Conservation (phyloP, 2,329 filamentous ascomycete species). For the Zopfia rhizophila region DNA sequence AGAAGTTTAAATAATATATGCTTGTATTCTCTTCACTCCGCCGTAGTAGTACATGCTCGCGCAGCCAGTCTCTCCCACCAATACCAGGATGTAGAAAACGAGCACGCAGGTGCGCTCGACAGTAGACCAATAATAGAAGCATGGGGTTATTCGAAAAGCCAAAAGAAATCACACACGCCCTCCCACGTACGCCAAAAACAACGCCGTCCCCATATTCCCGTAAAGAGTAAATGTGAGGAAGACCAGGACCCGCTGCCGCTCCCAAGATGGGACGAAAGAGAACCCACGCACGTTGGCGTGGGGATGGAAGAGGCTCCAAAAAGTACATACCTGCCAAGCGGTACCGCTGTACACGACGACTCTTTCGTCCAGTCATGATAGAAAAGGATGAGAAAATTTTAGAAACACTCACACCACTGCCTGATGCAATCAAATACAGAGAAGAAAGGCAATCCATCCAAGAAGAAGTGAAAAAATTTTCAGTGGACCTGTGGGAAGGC, state of each 20-base stretch:
- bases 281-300: constrained; percentile 8
- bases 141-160: neutral
- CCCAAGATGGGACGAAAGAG: constrained; percentile 15
- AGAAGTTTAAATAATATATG: constrained; percentile 16
- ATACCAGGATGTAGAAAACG: constrained; percentile 17
- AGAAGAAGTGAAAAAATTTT: constrained; percentile 12
- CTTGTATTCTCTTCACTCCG: constrained; percentile 10
- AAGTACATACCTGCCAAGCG: constrained; percentile 16
- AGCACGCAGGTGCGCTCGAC: constrained; percentile 10
- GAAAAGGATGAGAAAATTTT: constrained; percentile 10
- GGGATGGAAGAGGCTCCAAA: constrained; percentile 17
- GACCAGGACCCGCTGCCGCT: constrained; percentile 15
- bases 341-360: constrained; percentile 37
- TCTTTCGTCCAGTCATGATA: constrained; percentile 33
- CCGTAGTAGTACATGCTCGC: constrained; percentile 16
- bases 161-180: constrained; percentile 3
- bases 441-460: constrained; percentile 18
- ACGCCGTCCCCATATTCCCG: constrained; percentile 9
- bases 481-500: neutral
- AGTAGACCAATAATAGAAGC: constrained; percentile 4
- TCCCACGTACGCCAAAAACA: constrained; percentile 15
- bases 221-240: constrained; percentile 11
- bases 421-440: constrained; percentile 31
- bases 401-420: constrained; percentile 18
- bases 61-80: constrained; percentile 7